Evolutionary conservation across 768 basidiomycete species (phyloP), one percentile per base, ranked within the genome.

Genomic region (Boletus reticuloceps): DNA sequence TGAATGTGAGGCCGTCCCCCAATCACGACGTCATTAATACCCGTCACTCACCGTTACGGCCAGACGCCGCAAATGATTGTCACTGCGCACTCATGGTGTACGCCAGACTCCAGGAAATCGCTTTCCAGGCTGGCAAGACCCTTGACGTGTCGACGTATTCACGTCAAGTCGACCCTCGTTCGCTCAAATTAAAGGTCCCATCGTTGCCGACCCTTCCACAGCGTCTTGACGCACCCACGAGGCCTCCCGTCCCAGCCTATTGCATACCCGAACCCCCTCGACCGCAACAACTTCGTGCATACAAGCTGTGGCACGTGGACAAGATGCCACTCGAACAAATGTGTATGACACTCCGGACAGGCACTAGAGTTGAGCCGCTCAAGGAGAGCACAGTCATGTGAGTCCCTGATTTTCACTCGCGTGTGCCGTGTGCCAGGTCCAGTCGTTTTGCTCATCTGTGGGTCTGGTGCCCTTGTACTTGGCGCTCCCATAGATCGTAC

Each of bases 51-150:
- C 14, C 38, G 1, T 39, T 25, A 17, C 29, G 36, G 10, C 5
- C 41, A 81, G 80, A 82, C 55, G 80, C 80, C 2, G 80, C 80
- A 1, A 82, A 82, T 56, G 80, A 82, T 53, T 78, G 75, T 41
- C 74, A 82, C 54, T 77, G 74, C 41, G 77, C 75, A 5, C 64
- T 82, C 14, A 70, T 73, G 63, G 75, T 81, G 19, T 77, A 79
- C 60, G 69, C 72, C 19, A 65, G 56, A 38, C 49, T 82, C n/a
- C 45, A 69, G 22, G 60, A 53, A 4, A 70, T 75, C 5, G 76
- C 76, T 2, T 44, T 55, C 17, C 50, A 61, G 17, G 38, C 60
- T 12, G 56, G 59, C 20, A 58, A 56, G 29, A 47, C 47, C 27
- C 40, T 75, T 39, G 53, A 61, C 13, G 42, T 55, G 12, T 49